Percentiles rank a stretch among this genome's conserved stretches.
phyloP scores from a whole-genome alignment of 768 basidiomycete genomes.

The Zangia roseola region DNA sequence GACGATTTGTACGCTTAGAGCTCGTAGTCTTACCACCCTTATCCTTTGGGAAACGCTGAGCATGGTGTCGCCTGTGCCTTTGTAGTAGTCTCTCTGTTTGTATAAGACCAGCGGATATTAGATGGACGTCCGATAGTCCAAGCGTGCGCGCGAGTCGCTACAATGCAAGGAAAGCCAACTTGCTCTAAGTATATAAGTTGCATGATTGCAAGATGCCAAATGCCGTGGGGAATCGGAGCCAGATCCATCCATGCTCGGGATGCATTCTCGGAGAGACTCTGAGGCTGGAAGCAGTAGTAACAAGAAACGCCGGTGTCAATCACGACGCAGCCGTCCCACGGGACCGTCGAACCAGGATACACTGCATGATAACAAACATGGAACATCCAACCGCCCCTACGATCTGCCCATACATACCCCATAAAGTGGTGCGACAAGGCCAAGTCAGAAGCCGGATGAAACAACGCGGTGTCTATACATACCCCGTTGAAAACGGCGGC shows the following conservation, averaged over 20 bases:
- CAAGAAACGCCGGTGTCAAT: not conserved
- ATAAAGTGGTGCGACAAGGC: too few species aligned
- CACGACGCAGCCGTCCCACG: not conserved
- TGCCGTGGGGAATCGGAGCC: too few species aligned
- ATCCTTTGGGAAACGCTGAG: not conserved
- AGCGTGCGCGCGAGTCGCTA: too few species aligned
- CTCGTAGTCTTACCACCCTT: not conserved
- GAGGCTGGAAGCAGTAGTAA: too few species aligned
- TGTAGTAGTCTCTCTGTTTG: slow-evolving; percentile 7
- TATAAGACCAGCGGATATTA: slow-evolving; percentile 7
- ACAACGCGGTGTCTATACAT: not conserved
- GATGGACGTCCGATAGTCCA: slow-evolving; percentile 3
- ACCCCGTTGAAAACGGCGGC: slow-evolving; percentile 54
- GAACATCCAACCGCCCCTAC: slow-evolving; percentile 21
- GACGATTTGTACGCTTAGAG: slow-evolving; percentile 86
- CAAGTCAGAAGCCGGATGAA: not conserved
- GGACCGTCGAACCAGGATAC: slow-evolving; percentile 17
- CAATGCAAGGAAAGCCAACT: too few species aligned
- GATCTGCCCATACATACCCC: too few species aligned
- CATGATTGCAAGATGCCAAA: too few species aligned
- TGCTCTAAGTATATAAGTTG: too few species aligned
- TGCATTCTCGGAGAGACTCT: too few species aligned
- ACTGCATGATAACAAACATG: slow-evolving; percentile 28
- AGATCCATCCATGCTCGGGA: not conserved
- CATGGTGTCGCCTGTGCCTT: not conserved